These are phyloP conservation scores for Apophysomyces trapeziformis DNA, from an alignment of 371 early-diverging fungal genomes.

Conservation along the genomic window DNA sequence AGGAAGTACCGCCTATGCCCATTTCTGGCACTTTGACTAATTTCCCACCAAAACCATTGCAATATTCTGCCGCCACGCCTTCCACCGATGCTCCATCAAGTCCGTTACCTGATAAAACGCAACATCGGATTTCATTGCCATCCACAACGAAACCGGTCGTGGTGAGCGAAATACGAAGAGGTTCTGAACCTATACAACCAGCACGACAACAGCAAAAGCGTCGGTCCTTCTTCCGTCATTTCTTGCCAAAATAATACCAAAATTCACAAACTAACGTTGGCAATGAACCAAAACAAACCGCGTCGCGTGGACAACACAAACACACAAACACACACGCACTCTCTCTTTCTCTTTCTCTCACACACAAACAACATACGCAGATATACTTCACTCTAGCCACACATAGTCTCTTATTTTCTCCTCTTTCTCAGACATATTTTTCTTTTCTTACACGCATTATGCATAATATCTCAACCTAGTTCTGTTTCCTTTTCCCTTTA, in stretches of 20 bases:
- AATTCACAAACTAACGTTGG: background rate
- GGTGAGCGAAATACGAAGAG: background rate
- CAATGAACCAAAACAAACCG: background rate
- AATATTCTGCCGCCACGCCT: constrained; percentile 14
- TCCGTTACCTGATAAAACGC: background rate
- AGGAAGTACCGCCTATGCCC: constrained; percentile 7
- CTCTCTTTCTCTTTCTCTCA: too few species aligned
- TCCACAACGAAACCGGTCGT: background rate
- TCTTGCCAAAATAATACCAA: background rate
- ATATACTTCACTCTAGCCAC: too few species aligned
- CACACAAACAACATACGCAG: too few species aligned
- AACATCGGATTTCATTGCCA: constrained; percentile 2
- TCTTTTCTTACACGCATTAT: too few species aligned
- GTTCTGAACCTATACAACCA: background rate
- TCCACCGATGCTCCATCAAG: constrained; percentile 3
- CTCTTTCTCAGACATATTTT: too few species aligned
- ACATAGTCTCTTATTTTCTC: too few species aligned
- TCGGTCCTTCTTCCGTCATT: constrained; percentile 3
- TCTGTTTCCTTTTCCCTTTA: too few species aligned
- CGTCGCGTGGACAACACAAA: background rate
- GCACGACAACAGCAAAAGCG: background rate
- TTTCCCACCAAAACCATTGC: constrained; percentile 16
- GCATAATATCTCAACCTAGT: too few species aligned
- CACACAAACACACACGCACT: too few species aligned
- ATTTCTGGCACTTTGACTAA: constrained; percentile 7